A percentile compares a stretch with the other conserved stretches of the same genome.
Evolutionary conservation across 495 filamentous ascomycete species (phyloP).

Genomic region (Penicillium simplicissimum): DNA sequence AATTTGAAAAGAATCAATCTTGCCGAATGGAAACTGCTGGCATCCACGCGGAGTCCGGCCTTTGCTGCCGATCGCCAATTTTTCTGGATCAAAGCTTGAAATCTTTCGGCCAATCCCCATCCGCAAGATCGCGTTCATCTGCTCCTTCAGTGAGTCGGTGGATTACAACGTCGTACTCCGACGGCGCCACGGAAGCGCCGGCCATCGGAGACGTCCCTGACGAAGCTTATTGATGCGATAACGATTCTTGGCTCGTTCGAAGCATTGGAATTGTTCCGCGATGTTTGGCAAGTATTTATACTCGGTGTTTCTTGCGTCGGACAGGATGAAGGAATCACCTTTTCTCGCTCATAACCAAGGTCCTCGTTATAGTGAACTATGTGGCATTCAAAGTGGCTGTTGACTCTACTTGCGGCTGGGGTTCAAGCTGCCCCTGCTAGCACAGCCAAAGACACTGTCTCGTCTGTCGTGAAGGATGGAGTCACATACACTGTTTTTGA

Average conservation of each 20-base stretch:
- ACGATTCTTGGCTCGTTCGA: background rate
- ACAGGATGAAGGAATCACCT: background rate
- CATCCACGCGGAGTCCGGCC: constrained; percentile 7
- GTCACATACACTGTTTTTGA: constrained; percentile 52
- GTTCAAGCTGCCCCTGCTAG: constrained; percentile 2
- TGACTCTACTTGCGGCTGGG: constrained; percentile 1
- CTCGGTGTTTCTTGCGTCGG: background rate
- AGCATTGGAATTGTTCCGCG: background rate
- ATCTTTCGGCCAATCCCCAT: background rate
- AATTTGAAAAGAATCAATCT: no score
- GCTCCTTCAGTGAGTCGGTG: no score
- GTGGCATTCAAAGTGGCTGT: constrained; percentile 3
- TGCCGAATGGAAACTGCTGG: no score
- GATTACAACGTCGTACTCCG: constrained; percentile 4
- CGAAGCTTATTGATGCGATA: background rate
- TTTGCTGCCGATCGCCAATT: constrained; percentile 1
- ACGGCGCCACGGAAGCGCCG: background rate
- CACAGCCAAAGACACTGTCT: constrained; percentile 19
- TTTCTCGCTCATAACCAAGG: background rate
- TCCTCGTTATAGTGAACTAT: background rate
- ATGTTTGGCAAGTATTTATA: background rate
- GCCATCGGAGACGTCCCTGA: background rate
- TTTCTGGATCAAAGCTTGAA: background rate
- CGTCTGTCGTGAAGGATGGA: constrained; percentile 43
- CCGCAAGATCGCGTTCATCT: background rate